Conservation (phyloP, 352 stramenopile genomes). For the Phytophthora constricta region DNA sequence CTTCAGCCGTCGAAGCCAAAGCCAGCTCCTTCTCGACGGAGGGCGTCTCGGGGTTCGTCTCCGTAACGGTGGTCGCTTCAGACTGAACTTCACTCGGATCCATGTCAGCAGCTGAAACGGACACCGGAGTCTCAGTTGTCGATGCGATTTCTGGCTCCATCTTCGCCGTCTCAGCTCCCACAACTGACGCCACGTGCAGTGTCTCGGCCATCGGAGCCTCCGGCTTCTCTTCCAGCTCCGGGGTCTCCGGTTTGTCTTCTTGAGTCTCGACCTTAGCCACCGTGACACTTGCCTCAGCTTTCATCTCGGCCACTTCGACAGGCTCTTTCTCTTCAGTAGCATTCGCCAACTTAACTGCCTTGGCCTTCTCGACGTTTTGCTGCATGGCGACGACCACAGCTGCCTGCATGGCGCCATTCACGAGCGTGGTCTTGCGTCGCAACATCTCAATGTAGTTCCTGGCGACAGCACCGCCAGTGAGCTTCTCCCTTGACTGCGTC, state of each 20-base stretch:
- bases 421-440: slow-evolving; percentile 18
- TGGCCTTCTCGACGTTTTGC: slow-evolving; percentile 28
- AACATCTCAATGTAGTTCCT: slow-evolving; percentile 32
- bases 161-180: neutral
- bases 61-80: slow-evolving; percentile 2
- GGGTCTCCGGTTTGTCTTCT: neutral
- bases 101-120: slow-evolving; percentile 4
- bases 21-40: neutral
- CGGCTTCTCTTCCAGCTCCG: slow-evolving; percentile 4
- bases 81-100: too few species aligned
- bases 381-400: slow-evolving; percentile 45
- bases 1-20: slow-evolving; percentile 2
- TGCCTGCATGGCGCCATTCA: slow-evolving; percentile 40
- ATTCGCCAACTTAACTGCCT: slow-evolving; percentile 9
- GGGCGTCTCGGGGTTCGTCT: slow-evolving; percentile 3
- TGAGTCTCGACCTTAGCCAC: neutral
- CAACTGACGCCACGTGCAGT: neutral
- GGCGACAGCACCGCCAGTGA: slow-evolving; percentile 15
- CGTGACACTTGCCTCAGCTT: neutral
- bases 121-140: neutral
- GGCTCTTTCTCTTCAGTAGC: slow-evolving; percentile 1
- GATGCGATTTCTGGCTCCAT: neutral
- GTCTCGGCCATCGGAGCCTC: slow-evolving; percentile 1
- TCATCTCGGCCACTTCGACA: neutral
- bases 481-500: slow-evolving; percentile 1